Base-by-base conservation (phyloP, 306 rosid species). In the Morella rubra region DNA sequence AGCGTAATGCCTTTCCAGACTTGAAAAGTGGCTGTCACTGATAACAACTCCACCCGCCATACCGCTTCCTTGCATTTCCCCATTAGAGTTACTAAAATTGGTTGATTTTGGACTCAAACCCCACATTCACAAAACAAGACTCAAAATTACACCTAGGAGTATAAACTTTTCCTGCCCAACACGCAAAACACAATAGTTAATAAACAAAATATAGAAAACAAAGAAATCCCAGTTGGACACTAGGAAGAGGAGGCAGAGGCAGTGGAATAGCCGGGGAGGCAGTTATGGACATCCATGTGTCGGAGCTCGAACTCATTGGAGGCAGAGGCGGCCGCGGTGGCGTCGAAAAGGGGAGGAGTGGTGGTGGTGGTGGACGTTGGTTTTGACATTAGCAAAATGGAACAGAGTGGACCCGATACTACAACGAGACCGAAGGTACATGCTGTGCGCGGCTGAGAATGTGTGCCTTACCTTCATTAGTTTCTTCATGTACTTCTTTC, bases 1-100 rank as follows among this genome's bases (percentile, higher is more conserved):
- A 59, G 97, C 96, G 74, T 94, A 92, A 47, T 92, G 80, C 82
- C 93, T 94, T 90, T 90, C 97, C 82, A 94, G 83, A 13, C 95
- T 92, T 1, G 97, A 94, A 54, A 88, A 83, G 71, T 94, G 98
- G 68, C 96, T 84, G 59, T 90, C 83, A 76, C 67, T 81, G 41
- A 79, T 86, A 53, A 45, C 71, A 73, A 72, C 84, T 22, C 82
- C 85, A 59, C n/a, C 86, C 53, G 77, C 83, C 62, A 81, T 74
- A 74, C 81, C 59, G 67, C 88, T 83, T 69, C 67, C 61, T 61
- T 69, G 77, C 77, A 81, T 67, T 52, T 77, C 91, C 66, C 82
- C 87, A 40, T 83, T 55, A 75, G 84, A 74, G 61, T 85, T 90
- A 1, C 90, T 92, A 76, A 86, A 88, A 41, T 82, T 92, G 14